Conservation (phyloP, 768 basidiomycete genomes). For the Tricholoma matsutake region DNA sequence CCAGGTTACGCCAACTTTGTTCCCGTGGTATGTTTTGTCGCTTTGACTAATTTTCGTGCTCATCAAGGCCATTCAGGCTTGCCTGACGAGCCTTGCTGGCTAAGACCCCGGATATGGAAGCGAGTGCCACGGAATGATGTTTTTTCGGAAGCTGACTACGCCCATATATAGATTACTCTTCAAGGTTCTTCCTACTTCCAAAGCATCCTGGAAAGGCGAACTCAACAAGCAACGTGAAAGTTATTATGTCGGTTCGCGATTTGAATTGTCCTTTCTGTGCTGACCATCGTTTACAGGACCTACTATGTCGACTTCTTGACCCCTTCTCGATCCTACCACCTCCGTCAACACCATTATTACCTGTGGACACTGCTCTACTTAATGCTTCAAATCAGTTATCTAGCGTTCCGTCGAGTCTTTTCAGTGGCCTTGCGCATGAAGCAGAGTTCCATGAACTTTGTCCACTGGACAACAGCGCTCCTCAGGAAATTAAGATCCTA, state of each 20-base stretch:
- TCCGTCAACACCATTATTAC: constrained; percentile 35
- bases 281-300: constrained; percentile 45
- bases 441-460: constrained; percentile 42
- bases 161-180: constrained; percentile 49
- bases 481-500: constrained; percentile 44
- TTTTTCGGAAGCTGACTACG: constrained; percentile 7
- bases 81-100: constrained; percentile 71
- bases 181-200: constrained; percentile 55
- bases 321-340: constrained; percentile 47
- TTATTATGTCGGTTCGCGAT: constrained; percentile 58
- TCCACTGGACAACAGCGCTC: constrained; percentile 49
- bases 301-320: constrained; percentile 59
- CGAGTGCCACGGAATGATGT: constrained; percentile 29
- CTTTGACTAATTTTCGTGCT: constrained; percentile 5
- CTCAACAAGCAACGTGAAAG: constrained; percentile 57
- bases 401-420: constrained; percentile 49
- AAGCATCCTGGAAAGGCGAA: constrained; percentile 58
- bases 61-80: constrained; percentile 45
- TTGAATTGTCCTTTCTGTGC: background rate
- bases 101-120: constrained; percentile 79
- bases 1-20: constrained; percentile 54
- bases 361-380: constrained; percentile 47
- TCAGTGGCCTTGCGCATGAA: constrained; percentile 48
- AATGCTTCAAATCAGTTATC: constrained; percentile 54
- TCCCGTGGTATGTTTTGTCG: constrained; percentile 46